phyloP scores from a whole-genome alignment of 2,329 filamentous ascomycete species.

The Grosmannia serpens region DNA sequence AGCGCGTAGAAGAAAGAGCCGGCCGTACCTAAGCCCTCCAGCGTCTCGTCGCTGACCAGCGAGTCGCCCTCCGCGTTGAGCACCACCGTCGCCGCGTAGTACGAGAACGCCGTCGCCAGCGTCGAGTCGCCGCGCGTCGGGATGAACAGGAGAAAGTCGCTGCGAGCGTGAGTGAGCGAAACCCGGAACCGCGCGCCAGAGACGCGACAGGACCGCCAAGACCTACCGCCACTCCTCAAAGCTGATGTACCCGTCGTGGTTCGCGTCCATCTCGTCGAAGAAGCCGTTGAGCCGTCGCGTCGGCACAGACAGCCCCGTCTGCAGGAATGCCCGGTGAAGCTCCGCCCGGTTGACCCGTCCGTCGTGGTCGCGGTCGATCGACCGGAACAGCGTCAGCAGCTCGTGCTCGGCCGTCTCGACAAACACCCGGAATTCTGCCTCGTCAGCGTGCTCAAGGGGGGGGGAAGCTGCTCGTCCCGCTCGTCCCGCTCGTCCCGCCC shows the following conservation, averaged over 20 bases:
- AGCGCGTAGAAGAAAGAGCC: constrained; percentile 59
- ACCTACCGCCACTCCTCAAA: constrained; percentile 95
- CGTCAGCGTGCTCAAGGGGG: neutral
- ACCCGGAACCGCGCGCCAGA: neutral
- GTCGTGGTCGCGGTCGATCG: constrained; percentile 76
- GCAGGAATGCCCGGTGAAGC: constrained; percentile 65
- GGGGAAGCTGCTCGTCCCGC: neutral
- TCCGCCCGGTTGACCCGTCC: constrained; percentile 82
- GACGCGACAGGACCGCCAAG: neutral
- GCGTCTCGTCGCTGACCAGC: constrained; percentile 76
- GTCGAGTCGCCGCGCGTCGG: constrained; percentile 52
- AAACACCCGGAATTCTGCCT: constrained; percentile 74
- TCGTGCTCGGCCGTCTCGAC: constrained; percentile 80
- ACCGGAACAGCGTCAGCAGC: constrained; percentile 68
- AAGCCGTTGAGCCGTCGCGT: constrained; percentile 69
- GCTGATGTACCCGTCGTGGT: constrained; percentile 76
- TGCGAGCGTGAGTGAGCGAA: constrained; percentile 22
- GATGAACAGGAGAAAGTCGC: constrained; percentile 91
- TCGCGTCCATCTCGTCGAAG: constrained; percentile 80
- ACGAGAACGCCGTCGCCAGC: constrained; percentile 74
- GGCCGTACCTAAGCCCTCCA: constrained; percentile 88
- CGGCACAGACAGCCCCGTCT: constrained; percentile 68
- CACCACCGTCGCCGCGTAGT: constrained; percentile 81
- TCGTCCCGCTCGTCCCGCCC: too few relatives aligned
- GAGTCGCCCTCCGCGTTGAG: constrained; percentile 92